Evolutionary conservation across 495 filamentous ascomycete species (phyloP), one percentile per base, ranked within the genome.

Genomic region (Aspergillus funiculosus): DNA sequence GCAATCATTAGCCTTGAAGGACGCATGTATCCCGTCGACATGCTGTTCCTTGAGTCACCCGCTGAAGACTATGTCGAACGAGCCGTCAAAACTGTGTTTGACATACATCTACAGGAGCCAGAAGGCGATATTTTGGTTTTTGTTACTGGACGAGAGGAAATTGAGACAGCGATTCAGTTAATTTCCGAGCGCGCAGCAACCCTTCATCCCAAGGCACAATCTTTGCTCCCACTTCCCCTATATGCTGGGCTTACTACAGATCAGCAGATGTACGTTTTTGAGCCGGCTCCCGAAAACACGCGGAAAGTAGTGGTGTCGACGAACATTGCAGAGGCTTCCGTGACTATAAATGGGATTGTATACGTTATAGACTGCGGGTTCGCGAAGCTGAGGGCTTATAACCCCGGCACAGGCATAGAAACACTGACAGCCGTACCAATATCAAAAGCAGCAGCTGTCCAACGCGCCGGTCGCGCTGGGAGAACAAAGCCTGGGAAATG

Each of bases 401-500:
- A 95, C 52, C 87, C 91, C 2, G 74, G 59, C 18, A 92, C 85
- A 6, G 86, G 87, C n/a, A 95, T 97, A 50, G 90, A 95, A 42
- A 86, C 86, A 0, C 66, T 99, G 46, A 94, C 89, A n/a, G 82
- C 80, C 13, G 86, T 83, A 2, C 83, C 89, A 6, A 77, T 96
- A 39, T 96, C 94, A 8, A 89, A 92, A 66, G 90, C 94, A 13
- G 89, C 91, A 4, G 92, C 94, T 6, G 86, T 85, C 3, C 94
- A 97, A 66, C 85, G 92, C 15, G 84, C 91, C 17, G 94, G 92
- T 17, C 80, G 92, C 61, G 91, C 92, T 10, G 94, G 94, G 13
- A 77, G 94, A 50, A 96, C 91, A 0, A 91, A 82, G 52, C 80
- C 94, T 2, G 92, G 92, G 6, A 98, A 97, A 68, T 97, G 94